These are phyloP conservation scores for Nannizziopsis arthrosporioides DNA, from an alignment of 2,329 filamentous ascomycete species.

Conservation along the genomic window DNA sequence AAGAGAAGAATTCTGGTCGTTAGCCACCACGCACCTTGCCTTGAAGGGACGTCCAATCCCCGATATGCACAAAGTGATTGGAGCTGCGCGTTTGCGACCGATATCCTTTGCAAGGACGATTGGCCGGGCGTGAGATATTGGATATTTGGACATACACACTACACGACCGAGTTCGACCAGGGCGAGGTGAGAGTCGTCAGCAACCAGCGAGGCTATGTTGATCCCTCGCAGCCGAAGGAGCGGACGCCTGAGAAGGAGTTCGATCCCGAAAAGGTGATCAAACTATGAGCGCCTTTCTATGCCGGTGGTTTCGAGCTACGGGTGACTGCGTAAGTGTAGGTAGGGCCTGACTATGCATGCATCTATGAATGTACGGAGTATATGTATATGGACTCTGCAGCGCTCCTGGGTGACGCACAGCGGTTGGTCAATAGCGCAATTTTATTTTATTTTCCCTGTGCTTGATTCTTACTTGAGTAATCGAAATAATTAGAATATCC, in stretches of 20 bases:
- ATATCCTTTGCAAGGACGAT: conserved; percentile 26
- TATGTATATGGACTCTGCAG: too few species aligned
- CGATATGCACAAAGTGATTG: conserved; percentile 37
- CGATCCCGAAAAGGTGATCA: neutral
- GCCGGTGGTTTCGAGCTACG: too few species aligned
- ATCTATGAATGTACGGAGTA: too few species aligned
- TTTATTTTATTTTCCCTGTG: too few species aligned
- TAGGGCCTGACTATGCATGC: too few species aligned
- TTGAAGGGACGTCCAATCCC: conserved; percentile 38
- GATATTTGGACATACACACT: conserved; percentile 35
- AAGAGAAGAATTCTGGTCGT: neutral
- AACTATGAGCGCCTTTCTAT: too few species aligned
- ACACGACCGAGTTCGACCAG: conserved; percentile 27
- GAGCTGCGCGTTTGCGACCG: conserved; percentile 42
- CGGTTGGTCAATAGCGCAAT: too few species aligned
- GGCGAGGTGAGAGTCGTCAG: conserved; percentile 26
- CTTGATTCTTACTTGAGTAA: too few species aligned
- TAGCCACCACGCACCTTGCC: conserved; percentile 43
- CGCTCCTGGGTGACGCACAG: too few species aligned
- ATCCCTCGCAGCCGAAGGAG: neutral
- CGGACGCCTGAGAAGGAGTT: neutral
- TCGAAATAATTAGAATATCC: too few species aligned
- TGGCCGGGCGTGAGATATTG: conserved; percentile 24
- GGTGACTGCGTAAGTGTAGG: too few species aligned
- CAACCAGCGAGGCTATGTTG: conserved; percentile 32